Evolutionary conservation across 108 stramenopile genomes (phyloP), one percentile per base, ranked within the genome.

Genomic region (Aurantiochytrium sp.): DNA sequence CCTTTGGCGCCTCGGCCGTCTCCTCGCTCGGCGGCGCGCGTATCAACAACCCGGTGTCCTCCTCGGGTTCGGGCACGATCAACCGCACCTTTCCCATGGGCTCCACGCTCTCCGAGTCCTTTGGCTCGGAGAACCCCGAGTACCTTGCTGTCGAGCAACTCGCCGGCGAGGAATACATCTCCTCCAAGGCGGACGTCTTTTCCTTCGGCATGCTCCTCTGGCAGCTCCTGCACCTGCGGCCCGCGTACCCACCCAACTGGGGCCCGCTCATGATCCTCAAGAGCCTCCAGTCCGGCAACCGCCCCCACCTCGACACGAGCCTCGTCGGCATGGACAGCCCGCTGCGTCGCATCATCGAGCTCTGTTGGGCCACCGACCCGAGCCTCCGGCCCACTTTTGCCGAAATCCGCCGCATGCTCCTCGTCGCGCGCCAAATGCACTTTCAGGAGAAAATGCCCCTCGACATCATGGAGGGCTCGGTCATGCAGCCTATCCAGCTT

Each of bases 121-220:
- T 48, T 24, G 45, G 73, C 1, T 81, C 73, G 17, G 45, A 81
- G 3, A 41, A 81, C 3, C 73, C 39, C 39, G 73, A 81, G 45
- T 81, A 81, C 24, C 39, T 81, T 42, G 73, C 73, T 24, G 39
- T 81, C 39, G 73, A 81, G 73, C 42, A 48, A 24, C 73, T 81
- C 36, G 45, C 42, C 32, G 73, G 73, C 12, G 45, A 81, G 73
- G 42, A 81, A 3, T n/a, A 41, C 39, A 48, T 48, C 39, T 22
- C 73, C 36, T 24, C 39, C 39, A 81, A 81, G 24, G 39, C 73
- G 12, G 73, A 81, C 73, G 73, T 81, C 24, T 81, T 48, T 42
- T 81, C 73, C 30, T 81, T 81, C 39, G 73, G 73, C 42, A 81
- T 81, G 73, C 73, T 81, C 32, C 45, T 81, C 42, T 81, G 73